Evolutionary conservation across 2,329 filamentous ascomycete species (phyloP), one percentile per base, ranked within the genome.

Genomic region (Aureobasidium sp.): DNA sequence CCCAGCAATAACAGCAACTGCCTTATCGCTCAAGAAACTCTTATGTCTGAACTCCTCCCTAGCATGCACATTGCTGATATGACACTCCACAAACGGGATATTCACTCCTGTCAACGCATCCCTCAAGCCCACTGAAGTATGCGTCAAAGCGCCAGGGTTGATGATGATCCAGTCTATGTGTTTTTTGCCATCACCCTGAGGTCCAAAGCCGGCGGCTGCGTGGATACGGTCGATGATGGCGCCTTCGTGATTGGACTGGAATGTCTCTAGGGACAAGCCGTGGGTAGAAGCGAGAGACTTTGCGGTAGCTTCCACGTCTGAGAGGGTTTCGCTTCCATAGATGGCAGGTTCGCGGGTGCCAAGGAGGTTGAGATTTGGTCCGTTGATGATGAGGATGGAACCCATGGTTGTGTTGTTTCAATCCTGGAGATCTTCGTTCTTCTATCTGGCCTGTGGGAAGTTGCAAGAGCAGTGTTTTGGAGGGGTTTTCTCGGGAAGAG

Each of bases 361-460:
- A 31, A 92, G 81, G 53, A 92, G 84, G 74, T 91, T 91, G 67
- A 92, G 85, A 72, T 92, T 92, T 33, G 88, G 87, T n/a, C 88
- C 88, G 73, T 90, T 90, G 76, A 91, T 84, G 65, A 90, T 78
- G 66, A 90, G 84, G 69, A 90, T 84, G 46, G 69, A 73, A 64
- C 73, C 74, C 58, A 60, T 60, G n/a, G 23, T 31, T 25, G 15
- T 27, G 15, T 6, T 23, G 9, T 3, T 3, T 50, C 10, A 11
- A 50, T 25, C 10, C n/a, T 21, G 11, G 4, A 9, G 47, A 15
- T 47, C n/a, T n/a, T n/a, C n/a, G 17, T 19, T 47, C 5, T 42
- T 17, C 13, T 17, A 37, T 4, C 33, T 45, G 43, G 7, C 9
- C 21, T 49, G 27, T n/a, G 21, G 13, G 29, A n/a, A 17, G 9